These are phyloP conservation scores for Ophiocordyceps unilateralis DNA, from an alignment of 2,329 filamentous ascomycete genomes.

Conservation along the genomic window DNA sequence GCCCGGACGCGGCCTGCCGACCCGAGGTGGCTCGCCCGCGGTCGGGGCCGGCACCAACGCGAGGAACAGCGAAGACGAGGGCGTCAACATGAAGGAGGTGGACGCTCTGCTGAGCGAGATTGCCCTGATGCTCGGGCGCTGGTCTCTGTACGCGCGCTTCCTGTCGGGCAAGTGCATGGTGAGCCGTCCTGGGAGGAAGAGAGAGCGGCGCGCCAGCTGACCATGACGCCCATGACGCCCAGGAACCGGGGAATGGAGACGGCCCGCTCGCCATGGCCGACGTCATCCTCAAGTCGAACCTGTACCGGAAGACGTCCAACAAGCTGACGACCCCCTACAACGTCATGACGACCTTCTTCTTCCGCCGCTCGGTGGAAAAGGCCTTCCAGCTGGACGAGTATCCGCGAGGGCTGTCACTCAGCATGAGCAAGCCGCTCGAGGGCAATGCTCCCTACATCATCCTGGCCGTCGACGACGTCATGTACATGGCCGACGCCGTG, in stretches of 20 bases:
- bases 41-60: conserved; percentile 33
- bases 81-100: conserved; percentile 92
- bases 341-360: conserved; percentile 88
- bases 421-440: conserved; percentile 51
- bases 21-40: conserved; percentile 63
- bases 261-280: conserved; percentile 48
- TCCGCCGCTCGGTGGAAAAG: conserved; percentile 89
- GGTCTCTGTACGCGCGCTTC: conserved; percentile 86
- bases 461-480: conserved; percentile 91
- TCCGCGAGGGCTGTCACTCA: conserved; percentile 63
- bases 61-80: conserved; percentile 67
- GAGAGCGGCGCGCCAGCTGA: neutral
- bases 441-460: conserved; percentile 81
- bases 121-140: conserved; percentile 78
- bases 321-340: conserved; percentile 73
- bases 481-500: conserved; percentile 96
- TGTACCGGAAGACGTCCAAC: conserved; percentile 60
- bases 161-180: conserved; percentile 73
- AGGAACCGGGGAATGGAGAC: conserved; percentile 26
- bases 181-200: conserved; percentile 12
- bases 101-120: conserved; percentile 78
- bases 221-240: conserved; percentile 10
- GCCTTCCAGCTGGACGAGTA: conserved; percentile 92
- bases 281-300: conserved; percentile 61
- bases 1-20: conserved; percentile 45